Evolutionary conservation across 176 grass and related monocot genomes (phyloP), one percentile per base, ranked within the genome.

Genomic region (Rhynchospora breviuscula): DNA sequence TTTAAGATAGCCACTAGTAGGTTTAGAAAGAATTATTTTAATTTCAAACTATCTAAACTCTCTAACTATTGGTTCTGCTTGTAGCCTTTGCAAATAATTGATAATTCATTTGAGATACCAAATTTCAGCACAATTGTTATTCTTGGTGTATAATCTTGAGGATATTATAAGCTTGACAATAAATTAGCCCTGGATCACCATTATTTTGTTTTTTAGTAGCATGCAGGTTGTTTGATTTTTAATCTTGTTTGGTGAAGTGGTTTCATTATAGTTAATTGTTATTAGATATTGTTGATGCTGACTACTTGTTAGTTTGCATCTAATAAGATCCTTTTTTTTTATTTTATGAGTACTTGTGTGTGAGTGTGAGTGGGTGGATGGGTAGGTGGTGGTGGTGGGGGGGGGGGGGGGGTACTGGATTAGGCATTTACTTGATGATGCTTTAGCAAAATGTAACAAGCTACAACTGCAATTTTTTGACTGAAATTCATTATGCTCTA

Each of bases 101-200:
- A 51, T 11, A 2, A 53, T 75, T 53, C 21, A 75, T 75, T 46
- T 15, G 47, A 11, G 0, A 52, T 19, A 21, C 18, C 46, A 75
- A 51, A 75, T 75, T 52, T 75, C 46, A 75, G 47, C 22, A 49
- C n/a, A 53, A 44, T 75, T 75, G 19, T n/a, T 75, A 53, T 44
- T n/a, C 35, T 45, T 70, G 15, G 35, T 45, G 15, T 33, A n/a
- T 45, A 6, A n/a, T 45, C 35, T n/a, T 70, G 6, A 70, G 40
- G 33, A 70, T 21, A 60, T 60, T 21, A 60, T 70, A 70, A 19
- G 35, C 67, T 8, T 11, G 2, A 21, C 11, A 5, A 29, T 26
- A n/a, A 22, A 76, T 26, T 26, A 51, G 9, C 19, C 71, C 71
- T 53, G 47, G 70, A 3, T 71, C 71, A 76, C 7, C 1, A 10